Base-by-base conservation (phyloP, 2,329 filamentous ascomycete genomes). In the Microdochium nivale region DNA sequence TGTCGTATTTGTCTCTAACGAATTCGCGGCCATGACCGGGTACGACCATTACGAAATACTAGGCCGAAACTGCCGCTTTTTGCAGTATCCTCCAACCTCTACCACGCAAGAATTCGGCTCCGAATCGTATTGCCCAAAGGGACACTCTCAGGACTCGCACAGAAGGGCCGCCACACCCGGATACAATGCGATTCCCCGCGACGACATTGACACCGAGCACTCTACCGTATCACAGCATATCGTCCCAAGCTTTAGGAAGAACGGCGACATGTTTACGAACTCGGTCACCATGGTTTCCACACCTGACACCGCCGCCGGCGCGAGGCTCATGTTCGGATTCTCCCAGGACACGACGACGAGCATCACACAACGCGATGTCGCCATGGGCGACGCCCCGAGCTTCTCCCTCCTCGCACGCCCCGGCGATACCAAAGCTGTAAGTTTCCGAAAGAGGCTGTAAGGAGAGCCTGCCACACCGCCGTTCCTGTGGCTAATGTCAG, bases 251-350 rank as follows among this genome's bases (percentile, higher is more conserved):
- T 95, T 91, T 65, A 82, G 86, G 56, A 88, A 90, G 69, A 84
- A 87, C 49, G 90, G 90, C 1, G 79, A 88, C 58, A 77, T 77
- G 0, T 95, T 95, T 62, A 85, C 85, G 74, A 95, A 95, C 59
- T 65, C 91, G 13, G 73, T 95, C 50, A 89, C 86, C n/a, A 89
- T 95, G 74, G 87, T 95, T 50, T 90, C 90, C 0, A 81, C 95
- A 32, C 71, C 74, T 14, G 33, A 14, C 33, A 19, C 13, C 5
- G 11, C n/a, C 4, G 11, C 33, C 14, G 30, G 30, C 30, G 14
- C 30, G 8, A 33, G 30, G 30, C 30, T 33, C 30, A 33, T 33
- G 8, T 33, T 33, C 30, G 30, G 30, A 14, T 33, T 33, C 30
- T 33, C 30, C 8, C 13, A 16, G 13, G 33, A 37, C 33, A 37